Conservation (phyloP, 306 rosid species). For the Medicago arabica region DNA sequence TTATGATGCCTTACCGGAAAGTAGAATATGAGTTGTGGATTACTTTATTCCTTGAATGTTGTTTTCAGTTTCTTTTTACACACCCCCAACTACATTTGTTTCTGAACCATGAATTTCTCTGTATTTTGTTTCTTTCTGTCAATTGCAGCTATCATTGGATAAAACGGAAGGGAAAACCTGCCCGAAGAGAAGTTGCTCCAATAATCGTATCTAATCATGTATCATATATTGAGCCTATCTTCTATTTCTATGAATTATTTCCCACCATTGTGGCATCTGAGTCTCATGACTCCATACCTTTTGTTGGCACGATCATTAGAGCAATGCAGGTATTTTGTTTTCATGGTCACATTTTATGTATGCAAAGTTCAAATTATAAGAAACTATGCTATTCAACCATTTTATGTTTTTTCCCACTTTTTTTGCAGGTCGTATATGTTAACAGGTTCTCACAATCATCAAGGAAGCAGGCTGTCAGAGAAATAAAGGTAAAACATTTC, state of each 20-base stretch:
- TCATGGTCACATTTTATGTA: conserved; percentile 30
- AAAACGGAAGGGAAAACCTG: conserved; percentile 89
- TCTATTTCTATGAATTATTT: conserved; percentile 90
- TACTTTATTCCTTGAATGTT: not conserved
- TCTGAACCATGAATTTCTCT: conserved; percentile 22
- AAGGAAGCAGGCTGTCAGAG: conserved; percentile 77
- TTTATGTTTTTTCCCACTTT: conserved; percentile 23
- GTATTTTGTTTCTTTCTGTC: conserved; percentile 29
- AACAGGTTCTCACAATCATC: conserved; percentile 81
- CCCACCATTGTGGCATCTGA: conserved; percentile 95
- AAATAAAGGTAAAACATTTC: conserved; percentile 94
- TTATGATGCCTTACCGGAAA: not conserved
- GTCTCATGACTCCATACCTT: conserved; percentile 92
- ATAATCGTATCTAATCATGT: conserved; percentile 94
- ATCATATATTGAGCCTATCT: conserved; percentile 92
- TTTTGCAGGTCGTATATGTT: conserved; percentile 86
- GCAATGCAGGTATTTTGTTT: conserved; percentile 90
- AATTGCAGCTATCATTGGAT: conserved; percentile 95
- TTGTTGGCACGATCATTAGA: conserved; percentile 95
- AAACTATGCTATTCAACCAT: conserved; percentile 13
- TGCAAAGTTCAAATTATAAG: conserved; percentile 17
- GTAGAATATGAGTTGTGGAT: conserved; percentile 12
- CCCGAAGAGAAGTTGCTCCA: conserved; percentile 85
- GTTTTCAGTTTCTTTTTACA: conserved; percentile 23
- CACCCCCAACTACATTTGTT: conserved; percentile 10